phyloP scores from a whole-genome alignment of 73 alveolate species.

The Uronychia setigera region DNA sequence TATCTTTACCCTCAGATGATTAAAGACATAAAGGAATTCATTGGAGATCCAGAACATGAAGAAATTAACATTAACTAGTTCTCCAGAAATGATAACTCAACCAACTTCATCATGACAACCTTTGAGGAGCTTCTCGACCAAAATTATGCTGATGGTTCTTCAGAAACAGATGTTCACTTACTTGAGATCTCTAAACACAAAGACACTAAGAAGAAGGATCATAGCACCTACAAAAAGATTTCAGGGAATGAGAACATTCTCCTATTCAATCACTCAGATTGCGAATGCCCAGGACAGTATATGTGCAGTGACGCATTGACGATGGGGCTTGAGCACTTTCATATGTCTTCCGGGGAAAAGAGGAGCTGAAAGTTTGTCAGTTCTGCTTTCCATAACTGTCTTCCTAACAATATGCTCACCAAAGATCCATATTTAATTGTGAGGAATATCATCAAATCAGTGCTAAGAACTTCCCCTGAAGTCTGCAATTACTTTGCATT shows the following conservation, averaged over 20 bases:
- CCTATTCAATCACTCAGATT: neutral
- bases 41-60: neutral
- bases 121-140: neutral
- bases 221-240: neutral
- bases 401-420: neutral
- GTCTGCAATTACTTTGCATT: constrained; percentile 1
- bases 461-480: constrained; percentile 3
- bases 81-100: neutral
- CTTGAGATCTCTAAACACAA: neutral
- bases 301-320: neutral
- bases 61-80: neutral
- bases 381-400: neutral
- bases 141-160: neutral
- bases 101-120: neutral
- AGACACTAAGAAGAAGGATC: neutral
- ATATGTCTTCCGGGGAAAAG: neutral
- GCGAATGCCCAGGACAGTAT: neutral
- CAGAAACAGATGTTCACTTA: neutral
- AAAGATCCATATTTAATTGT: neutral
- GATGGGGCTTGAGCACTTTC: constrained; percentile 1
- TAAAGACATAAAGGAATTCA: neutral
- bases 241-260: neutral
- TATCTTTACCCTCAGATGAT: neutral
- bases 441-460: neutral
- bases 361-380: neutral